Conservation (phyloP, 164 flowering plant species). For the Macadamia integrifolia region DNA sequence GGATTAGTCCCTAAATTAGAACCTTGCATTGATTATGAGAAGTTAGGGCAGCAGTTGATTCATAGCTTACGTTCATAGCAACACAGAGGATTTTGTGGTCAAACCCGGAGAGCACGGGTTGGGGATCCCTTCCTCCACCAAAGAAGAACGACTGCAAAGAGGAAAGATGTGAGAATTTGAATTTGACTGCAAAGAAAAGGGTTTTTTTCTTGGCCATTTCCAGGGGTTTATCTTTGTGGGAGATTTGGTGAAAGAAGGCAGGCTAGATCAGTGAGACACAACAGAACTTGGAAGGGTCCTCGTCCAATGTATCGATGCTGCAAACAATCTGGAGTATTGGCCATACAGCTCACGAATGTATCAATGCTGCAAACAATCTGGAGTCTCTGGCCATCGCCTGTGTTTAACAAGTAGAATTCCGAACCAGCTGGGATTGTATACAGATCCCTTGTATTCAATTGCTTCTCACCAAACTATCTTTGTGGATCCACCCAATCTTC, state of each 20-base stretch:
- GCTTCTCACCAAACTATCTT: constrained; percentile 45
- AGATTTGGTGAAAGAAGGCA: too few relatives aligned
- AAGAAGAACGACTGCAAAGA: constrained; percentile 72
- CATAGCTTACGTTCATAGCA: constrained; percentile 69
- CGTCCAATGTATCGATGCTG: constrained; percentile 61
- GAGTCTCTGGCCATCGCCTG: constrained; percentile 62
- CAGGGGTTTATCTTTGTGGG: too few relatives aligned
- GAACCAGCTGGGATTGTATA: constrained; percentile 77
- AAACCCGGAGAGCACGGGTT: constrained; percentile 71
- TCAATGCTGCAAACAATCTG: constrained; percentile 74
- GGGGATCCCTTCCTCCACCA: constrained; percentile 72
- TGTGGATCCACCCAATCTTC: constrained; percentile 60
- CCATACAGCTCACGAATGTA: constrained; percentile 48
- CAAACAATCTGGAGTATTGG: constrained; percentile 66
- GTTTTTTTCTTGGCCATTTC: too few relatives aligned
- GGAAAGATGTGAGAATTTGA: background rate
- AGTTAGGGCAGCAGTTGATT: too few relatives aligned
- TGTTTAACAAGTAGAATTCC: constrained; percentile 66
- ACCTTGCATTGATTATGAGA: too few relatives aligned
- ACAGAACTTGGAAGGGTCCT: constrained; percentile 47
- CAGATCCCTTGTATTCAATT: constrained; percentile 58
- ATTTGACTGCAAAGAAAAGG: too few relatives aligned
- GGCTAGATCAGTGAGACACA: too few relatives aligned
- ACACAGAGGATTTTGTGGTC: constrained; percentile 41
- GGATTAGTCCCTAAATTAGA: too few relatives aligned